phyloP scores from a whole-genome alignment of 2,329 filamentous ascomycete species.

The Calycina marina region DNA sequence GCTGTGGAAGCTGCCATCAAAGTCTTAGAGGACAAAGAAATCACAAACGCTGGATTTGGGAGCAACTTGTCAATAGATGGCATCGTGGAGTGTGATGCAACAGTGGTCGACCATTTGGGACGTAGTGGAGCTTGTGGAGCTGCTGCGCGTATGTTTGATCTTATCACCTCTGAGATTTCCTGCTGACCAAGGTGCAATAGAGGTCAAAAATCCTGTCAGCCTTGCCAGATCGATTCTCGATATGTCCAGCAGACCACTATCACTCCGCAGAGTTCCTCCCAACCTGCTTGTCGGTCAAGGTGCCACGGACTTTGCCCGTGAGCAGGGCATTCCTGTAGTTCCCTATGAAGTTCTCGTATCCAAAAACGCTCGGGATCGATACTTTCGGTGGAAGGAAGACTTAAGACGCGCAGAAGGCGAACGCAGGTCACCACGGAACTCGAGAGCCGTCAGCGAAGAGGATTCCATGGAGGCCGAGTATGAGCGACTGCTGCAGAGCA shows the following conservation, averaged over 20 bases:
- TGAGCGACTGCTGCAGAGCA: slow-evolving; percentile 17
- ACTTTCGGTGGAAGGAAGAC: slow-evolving; percentile 63
- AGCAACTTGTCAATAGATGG: slow-evolving; percentile 90
- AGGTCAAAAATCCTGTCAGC: slow-evolving; percentile 84
- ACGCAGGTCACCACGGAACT: slow-evolving; percentile 16
- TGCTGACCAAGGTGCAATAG: slow-evolving; percentile 29
- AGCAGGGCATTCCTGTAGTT: slow-evolving; percentile 61
- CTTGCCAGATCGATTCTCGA: slow-evolving; percentile 75
- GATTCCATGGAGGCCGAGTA: slow-evolving; percentile 14
- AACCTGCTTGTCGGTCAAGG: slow-evolving; percentile 82
- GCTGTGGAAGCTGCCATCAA: slow-evolving; percentile 83
- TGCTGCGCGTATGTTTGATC: slow-evolving; percentile 57
- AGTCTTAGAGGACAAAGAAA: slow-evolving; percentile 80
- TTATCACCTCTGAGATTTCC: neutral
- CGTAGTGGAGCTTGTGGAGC: slow-evolving; percentile 89
- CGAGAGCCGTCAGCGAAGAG: slow-evolving; percentile 16
- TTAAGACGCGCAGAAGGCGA: slow-evolving; percentile 45
- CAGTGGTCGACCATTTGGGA: slow-evolving; percentile 79
- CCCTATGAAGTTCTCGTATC: slow-evolving; percentile 69
- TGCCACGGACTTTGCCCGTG: slow-evolving; percentile 71
- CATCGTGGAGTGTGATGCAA: slow-evolving; percentile 86
- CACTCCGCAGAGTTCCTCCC: slow-evolving; percentile 76
- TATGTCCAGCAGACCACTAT: slow-evolving; percentile 59
- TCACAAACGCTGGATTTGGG: slow-evolving; percentile 92
- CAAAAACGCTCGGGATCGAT: slow-evolving; percentile 63